These are phyloP conservation scores for Cucumis melo DNA, from an alignment of 306 rosid species.

Conservation along the genomic window DNA sequence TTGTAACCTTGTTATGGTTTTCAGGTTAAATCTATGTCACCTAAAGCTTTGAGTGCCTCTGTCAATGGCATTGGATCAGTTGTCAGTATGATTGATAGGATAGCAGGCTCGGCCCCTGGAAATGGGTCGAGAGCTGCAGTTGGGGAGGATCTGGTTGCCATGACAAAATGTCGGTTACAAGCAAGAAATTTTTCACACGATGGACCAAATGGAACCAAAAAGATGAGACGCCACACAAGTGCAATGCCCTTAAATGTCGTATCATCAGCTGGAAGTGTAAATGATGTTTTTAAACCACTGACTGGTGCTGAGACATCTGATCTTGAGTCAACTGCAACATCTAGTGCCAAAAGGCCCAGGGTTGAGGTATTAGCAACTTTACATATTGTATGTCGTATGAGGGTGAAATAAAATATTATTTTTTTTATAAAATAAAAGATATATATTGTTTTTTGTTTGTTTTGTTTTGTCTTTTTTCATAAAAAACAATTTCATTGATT, in stretches of 20 bases:
- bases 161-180: conserved; percentile 80
- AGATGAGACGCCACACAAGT: conserved; percentile 69
- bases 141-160: conserved; percentile 91
- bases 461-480: too few relatives aligned
- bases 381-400: background rate
- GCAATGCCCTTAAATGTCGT: conserved; percentile 62
- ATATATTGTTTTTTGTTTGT: too few relatives aligned
- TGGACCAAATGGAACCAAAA: conserved; percentile 58
- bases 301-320: conserved; percentile 51
- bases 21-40: conserved; percentile 79
- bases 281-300: conserved; percentile 42
- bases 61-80: conserved; percentile 74
- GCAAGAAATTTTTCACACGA: conserved; percentile 69
- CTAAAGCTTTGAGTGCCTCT: conserved; percentile 53
- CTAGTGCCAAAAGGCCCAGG: conserved; percentile 54
- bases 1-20: background rate
- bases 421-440: background rate
- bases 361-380: conserved; percentile 37
- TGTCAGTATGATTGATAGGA: conserved; percentile 80
- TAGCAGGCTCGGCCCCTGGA: conserved; percentile 91
- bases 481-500: too few relatives aligned
- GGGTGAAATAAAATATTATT: background rate
- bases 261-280: conserved; percentile 55
- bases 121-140: conserved; percentile 95
- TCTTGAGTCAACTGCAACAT: conserved; percentile 63